Base-by-base conservation (phyloP, 768 basidiomycete genomes). In the Mycena leptocephala region DNA sequence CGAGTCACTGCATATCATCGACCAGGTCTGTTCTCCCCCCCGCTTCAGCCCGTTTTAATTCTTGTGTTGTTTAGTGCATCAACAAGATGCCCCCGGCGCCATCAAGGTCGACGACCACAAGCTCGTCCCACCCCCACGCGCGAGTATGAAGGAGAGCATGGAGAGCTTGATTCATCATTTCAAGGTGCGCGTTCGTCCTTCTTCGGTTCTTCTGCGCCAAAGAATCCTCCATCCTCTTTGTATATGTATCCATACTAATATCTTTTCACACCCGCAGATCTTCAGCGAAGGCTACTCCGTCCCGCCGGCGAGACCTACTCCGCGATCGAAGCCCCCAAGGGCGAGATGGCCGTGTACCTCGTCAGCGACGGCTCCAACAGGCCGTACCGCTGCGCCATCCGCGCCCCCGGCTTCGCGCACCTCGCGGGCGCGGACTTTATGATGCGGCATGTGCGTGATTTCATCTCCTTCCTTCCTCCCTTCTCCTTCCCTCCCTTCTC, bases 131-230 rank as follows among this genome's bases (percentile, higher is more conserved):
- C 98, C 98, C 33, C 97, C 98, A 18, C 94, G 98, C 72, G 97
- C 98, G 0, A 94, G 94, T 70, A 99, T 99, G 98, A 99, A 99
- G 87, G 98, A 99, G 88, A 96, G 94, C 86, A 99, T 99, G 97
- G 97, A 99, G 86, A 93, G 95, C 8, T 90, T 99, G 71, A 99
- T 99, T 79, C 98, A 99, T 84, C 98, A 99, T 88, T 99, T 99
- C 90, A 99, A 99, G 90, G 96, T 92, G 7, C 5, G 61, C n/a
- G n/a, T n/a, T 43, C 24, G 28, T 14, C 26, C 18, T 18, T 41
- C 33, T 62, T 24, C 62, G 72, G 28, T 22, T 26, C 46, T 61
- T 13, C 24, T 46, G 32, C 69, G 11, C 41, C n/a, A n/a, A n/a
- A n/a, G n/a, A n/a, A n/a, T n/a, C 22, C 55, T 72, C 14, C 33